phyloP scores from a whole-genome alignment of 108 stramenopile genomes.

The Mayamaea pseudoterrestris region DNA sequence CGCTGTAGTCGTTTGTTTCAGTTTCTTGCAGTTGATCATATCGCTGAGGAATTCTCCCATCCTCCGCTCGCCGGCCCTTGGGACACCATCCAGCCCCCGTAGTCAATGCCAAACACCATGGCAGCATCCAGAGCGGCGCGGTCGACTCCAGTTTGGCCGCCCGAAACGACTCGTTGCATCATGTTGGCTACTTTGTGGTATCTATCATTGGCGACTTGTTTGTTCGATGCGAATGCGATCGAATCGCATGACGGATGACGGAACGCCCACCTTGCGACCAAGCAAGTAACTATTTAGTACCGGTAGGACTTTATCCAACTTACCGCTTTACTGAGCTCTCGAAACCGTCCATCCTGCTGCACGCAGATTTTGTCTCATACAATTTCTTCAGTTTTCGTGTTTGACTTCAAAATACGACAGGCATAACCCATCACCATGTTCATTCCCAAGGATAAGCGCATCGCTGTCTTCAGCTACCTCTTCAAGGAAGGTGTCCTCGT shows the following conservation, averaged over 20 bases:
- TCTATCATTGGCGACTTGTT: too few species aligned
- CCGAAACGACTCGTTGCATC: too few species aligned
- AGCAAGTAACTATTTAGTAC: too few species aligned
- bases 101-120: neutral
- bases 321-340: too few species aligned
- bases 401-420: conserved; percentile 38
- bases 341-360: neutral
- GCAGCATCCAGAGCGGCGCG: neutral
- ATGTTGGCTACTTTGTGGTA: too few species aligned
- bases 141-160: neutral
- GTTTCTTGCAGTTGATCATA: neutral
- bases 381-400: conserved; percentile 46
- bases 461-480: conserved; percentile 95
- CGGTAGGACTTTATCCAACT: too few species aligned
- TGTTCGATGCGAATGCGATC: too few species aligned
- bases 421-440: conserved; percentile 62
- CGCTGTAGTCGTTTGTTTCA: neutral
- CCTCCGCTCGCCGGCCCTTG: neutral
- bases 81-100: neutral
- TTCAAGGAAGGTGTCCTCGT: conserved; percentile 96
- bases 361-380: neutral
- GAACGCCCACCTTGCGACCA: too few species aligned
- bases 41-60: neutral
- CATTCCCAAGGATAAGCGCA: conserved; percentile 94
- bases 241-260: too few species aligned